These are phyloP conservation scores for Cladosporium colombiae DNA, from an alignment of 2,329 filamentous ascomycete genomes.

Conservation along the genomic window DNA sequence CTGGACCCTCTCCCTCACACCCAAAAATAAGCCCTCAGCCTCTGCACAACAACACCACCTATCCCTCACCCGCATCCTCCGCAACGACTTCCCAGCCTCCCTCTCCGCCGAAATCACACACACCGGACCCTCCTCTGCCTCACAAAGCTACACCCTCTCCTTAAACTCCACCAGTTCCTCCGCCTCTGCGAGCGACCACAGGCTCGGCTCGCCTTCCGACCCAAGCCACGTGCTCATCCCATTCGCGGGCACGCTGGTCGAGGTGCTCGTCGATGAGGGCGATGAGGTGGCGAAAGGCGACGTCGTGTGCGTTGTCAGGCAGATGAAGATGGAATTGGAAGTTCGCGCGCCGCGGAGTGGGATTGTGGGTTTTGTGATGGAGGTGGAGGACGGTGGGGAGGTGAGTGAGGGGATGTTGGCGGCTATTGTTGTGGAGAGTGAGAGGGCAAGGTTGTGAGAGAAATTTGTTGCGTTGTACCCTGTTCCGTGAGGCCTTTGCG, in stretches of 20 bases:
- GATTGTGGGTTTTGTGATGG: conserved; percentile 52
- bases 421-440: conserved; percentile 48
- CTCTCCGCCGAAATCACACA: conserved; percentile 56
- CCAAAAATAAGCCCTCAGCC: neutral
- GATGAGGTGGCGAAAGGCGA: conserved; percentile 54
- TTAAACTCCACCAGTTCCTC: conserved; percentile 48
- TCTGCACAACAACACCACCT: conserved; percentile 48
- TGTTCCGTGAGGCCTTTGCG: no score
- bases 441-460: conserved; percentile 15
- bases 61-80: conserved; percentile 54
- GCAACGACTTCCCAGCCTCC: conserved; percentile 61
- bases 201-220: conserved; percentile 53
- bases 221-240: conserved; percentile 57
- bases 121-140: conserved; percentile 41
- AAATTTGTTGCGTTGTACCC: no score
- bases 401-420: conserved; percentile 58
- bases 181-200: conserved; percentile 42
- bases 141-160: conserved; percentile 43
- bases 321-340: conserved; percentile 73
- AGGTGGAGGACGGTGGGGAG: conserved; percentile 57
- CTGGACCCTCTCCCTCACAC: conserved; percentile 28
- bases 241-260: conserved; percentile 60
- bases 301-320: conserved; percentile 59
- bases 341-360: conserved; percentile 54
- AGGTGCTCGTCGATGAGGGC: conserved; percentile 57